Conservation (phyloP, 768 basidiomycete species). For the Pleurotus tuber-regium region DNA sequence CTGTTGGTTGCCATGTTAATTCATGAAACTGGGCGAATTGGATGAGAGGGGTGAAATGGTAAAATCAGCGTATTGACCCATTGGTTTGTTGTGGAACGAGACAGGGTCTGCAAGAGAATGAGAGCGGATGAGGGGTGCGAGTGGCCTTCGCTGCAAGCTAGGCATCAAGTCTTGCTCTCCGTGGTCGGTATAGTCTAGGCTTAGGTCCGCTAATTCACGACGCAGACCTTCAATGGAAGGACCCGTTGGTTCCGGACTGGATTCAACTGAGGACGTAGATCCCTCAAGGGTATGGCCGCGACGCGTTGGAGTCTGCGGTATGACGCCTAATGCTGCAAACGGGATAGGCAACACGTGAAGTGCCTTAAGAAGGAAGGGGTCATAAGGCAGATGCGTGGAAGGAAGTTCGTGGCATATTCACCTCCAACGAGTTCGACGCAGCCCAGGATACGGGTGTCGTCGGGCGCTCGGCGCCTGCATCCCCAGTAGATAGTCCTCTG, state of each 20-base stretch:
- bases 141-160: conserved; percentile 26
- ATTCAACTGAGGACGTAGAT: conserved; percentile 53
- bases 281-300: conserved; percentile 36
- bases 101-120: conserved; percentile 43
- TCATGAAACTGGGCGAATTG: conserved; percentile 43
- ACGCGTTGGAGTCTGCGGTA: conserved; percentile 49
- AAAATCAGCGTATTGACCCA: conserved; percentile 31
- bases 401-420: conserved; percentile 21
- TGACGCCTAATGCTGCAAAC: conserved; percentile 56
- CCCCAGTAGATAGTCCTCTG: conserved; percentile 29
- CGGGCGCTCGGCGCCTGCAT: conserved; percentile 37
- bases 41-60: conserved; percentile 35
- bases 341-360: conserved; percentile 34
- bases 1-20: conserved; percentile 34
- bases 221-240: conserved; percentile 37
- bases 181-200: conserved; percentile 34
- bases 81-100: conserved; percentile 23
- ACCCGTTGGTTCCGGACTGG: conserved; percentile 48
- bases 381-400: conserved; percentile 3
- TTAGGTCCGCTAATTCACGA: conserved; percentile 34
- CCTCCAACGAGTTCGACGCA: conserved; percentile 31
- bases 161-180: conserved; percentile 22
- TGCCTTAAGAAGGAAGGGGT: conserved; percentile 16
- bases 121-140: conserved; percentile 36
- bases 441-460: conserved; percentile 34